Conservation (phyloP, 2,329 filamentous ascomycete species). For the Sporothrix pseudoabietina region DNA sequence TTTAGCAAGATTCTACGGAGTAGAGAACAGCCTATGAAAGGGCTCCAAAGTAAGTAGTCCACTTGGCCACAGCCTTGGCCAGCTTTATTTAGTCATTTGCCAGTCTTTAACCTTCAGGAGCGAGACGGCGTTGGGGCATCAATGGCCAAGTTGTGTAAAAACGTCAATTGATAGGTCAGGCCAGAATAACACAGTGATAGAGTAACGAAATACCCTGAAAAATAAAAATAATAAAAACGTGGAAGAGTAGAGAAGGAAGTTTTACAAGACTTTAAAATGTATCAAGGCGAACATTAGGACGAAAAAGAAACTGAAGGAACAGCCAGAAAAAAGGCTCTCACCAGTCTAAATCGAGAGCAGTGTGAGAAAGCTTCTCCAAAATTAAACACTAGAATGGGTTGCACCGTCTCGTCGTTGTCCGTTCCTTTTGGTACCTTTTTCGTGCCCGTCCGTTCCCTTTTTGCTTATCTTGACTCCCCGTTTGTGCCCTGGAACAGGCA, state of each 20-base stretch:
- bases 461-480: neutral
- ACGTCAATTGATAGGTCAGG: too few species aligned
- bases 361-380: neutral
- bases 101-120: neutral
- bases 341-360: neutral
- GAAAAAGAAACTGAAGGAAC: conserved; percentile 10
- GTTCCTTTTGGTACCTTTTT: neutral
- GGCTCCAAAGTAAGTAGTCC: neutral
- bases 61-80: neutral
- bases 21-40: neutral
- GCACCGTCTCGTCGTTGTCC: neutral
- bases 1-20: too few species aligned
- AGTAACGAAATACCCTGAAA: too few species aligned
- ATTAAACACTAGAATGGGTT: neutral
- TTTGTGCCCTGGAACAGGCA: neutral
- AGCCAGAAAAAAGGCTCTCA: neutral
- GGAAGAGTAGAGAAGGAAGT: neutral
- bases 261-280: neutral
- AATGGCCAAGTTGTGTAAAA: neutral
- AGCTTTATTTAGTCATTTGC: neutral
- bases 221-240: neutral
- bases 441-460: neutral
- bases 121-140: neutral
- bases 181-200: neutral
- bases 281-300: neutral